A percentile compares a stretch with the other conserved stretches of the same genome.
These are phyloP conservation scores for Crataegus laevigata DNA, from an alignment of 306 rosid genomes.

Conservation along the genomic window DNA sequence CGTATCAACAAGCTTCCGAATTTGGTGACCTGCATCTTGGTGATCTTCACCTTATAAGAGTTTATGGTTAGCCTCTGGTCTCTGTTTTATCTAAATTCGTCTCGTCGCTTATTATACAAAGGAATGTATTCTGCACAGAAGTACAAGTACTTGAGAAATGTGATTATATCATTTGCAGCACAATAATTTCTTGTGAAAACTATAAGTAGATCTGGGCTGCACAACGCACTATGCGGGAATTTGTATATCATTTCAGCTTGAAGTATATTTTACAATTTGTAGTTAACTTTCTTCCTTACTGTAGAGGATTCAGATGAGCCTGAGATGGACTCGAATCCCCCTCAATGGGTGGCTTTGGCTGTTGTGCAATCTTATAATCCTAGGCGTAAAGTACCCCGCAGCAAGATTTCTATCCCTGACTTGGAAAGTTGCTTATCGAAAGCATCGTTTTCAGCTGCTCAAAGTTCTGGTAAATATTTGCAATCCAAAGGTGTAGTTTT, in stretches of 20 bases:
- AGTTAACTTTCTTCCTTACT: neutral
- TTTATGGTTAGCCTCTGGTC: constrained; percentile 48
- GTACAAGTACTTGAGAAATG: neutral
- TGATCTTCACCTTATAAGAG: constrained; percentile 78
- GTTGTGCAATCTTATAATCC: constrained; percentile 85
- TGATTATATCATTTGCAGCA: neutral
- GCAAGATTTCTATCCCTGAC: constrained; percentile 62
- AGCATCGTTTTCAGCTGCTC: constrained; percentile 67
- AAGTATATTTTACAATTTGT: neutral
- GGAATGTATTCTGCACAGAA: neutral
- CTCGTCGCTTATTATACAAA: neutral
- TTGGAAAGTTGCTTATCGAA: constrained; percentile 66
- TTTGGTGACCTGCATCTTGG: constrained; percentile 86
- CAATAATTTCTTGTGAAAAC: neutral
- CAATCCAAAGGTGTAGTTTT: neutral
- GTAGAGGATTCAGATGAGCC: constrained; percentile 39
- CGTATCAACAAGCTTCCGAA: constrained; percentile 76
- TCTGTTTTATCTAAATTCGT: neutral
- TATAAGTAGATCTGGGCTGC: neutral
- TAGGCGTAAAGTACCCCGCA: constrained; percentile 71
- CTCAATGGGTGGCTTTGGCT: constrained; percentile 78
- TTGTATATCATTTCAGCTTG: neutral
- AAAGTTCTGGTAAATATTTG: constrained; percentile 49
- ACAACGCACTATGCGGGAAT: neutral
- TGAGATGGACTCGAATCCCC: constrained; percentile 19